These are phyloP conservation scores for Trichoderma guizhouense DNA, from an alignment of 2,329 filamentous ascomycete genomes.

Conservation along the genomic window DNA sequence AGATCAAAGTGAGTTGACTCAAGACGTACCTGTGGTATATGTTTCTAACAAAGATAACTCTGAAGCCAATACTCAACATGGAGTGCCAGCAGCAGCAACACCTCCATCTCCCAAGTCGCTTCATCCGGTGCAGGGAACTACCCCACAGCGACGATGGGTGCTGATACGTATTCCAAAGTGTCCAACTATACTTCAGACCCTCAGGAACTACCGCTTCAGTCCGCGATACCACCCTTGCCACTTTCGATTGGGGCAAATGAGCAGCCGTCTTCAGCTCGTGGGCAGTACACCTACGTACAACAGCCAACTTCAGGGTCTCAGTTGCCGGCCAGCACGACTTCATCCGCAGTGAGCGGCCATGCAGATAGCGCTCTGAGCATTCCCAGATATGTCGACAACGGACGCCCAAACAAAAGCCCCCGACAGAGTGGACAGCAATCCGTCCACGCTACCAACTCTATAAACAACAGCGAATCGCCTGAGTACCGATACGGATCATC, in stretches of 20 bases:
- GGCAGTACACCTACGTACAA: slow-evolving; percentile 55
- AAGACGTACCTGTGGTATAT: neutral
- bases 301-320: slow-evolving; percentile 50
- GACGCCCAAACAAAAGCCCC: slow-evolving; percentile 55
- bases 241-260: slow-evolving; percentile 49
- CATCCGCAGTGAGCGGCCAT: slow-evolving; percentile 33
- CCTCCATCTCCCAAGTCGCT: slow-evolving; percentile 48
- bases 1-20: slow-evolving; percentile 54
- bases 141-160: slow-evolving; percentile 48
- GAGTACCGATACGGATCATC: slow-evolving; percentile 56
- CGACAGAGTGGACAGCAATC: slow-evolving; percentile 54
- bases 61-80: slow-evolving; percentile 57
- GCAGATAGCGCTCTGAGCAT: slow-evolving; percentile 48
- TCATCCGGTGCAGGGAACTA: slow-evolving; percentile 46
- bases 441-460: slow-evolving; percentile 47
- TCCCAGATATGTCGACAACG: slow-evolving; percentile 56
- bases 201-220: slow-evolving; percentile 52
- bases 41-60: slow-evolving; percentile 3
- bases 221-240: slow-evolving; percentile 53
- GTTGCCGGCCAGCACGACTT: slow-evolving; percentile 41
- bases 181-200: slow-evolving; percentile 50
- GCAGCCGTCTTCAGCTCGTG: slow-evolving; percentile 44
- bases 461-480: slow-evolving; percentile 47
- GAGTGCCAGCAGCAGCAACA: slow-evolving; percentile 43
- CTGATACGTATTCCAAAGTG: slow-evolving; percentile 53